These are phyloP conservation scores for Chalciporus piperatus DNA, from an alignment of 768 basidiomycete species.

Conservation along the genomic window DNA sequence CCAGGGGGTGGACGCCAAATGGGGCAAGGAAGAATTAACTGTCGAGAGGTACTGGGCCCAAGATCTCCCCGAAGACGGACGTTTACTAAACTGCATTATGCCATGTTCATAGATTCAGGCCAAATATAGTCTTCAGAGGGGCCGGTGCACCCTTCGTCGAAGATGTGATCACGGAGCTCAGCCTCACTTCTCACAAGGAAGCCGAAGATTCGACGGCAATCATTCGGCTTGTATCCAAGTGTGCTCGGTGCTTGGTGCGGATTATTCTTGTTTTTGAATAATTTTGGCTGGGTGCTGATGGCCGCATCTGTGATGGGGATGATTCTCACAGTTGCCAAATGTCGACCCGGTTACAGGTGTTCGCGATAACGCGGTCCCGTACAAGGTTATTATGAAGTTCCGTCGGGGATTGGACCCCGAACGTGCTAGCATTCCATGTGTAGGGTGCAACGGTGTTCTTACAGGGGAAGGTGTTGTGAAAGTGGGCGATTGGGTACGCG, in stretches of 20 bases:
- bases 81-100: conserved; percentile 1
- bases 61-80: no score
- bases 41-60: conserved; percentile 53
- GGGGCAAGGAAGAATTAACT: conserved; percentile 48
- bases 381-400: conserved; percentile 72
- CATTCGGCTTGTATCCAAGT: conserved; percentile 64
- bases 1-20: conserved; percentile 48
- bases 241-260: conserved; percentile 67
- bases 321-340: conserved; percentile 60
- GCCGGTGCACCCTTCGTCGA: conserved; percentile 66
- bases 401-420: conserved; percentile 55
- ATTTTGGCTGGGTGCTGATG: conserved; percentile 4
- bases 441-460: conserved; percentile 66
- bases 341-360: conserved; percentile 62
- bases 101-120: conserved; percentile 55
- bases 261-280: conserved; percentile 20
- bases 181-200: conserved; percentile 40
- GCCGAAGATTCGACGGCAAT: conserved; percentile 15
- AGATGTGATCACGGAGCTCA: conserved; percentile 64
- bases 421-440: conserved; percentile 51
- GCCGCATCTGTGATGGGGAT: no score
- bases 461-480: conserved; percentile 46
- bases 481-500: conserved; percentile 61
- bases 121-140: conserved; percentile 70
- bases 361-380: conserved; percentile 71